These are phyloP conservation scores for Phytophthora pistaciae DNA, from an alignment of 352 stramenopile genomes.

Conservation along the genomic window DNA sequence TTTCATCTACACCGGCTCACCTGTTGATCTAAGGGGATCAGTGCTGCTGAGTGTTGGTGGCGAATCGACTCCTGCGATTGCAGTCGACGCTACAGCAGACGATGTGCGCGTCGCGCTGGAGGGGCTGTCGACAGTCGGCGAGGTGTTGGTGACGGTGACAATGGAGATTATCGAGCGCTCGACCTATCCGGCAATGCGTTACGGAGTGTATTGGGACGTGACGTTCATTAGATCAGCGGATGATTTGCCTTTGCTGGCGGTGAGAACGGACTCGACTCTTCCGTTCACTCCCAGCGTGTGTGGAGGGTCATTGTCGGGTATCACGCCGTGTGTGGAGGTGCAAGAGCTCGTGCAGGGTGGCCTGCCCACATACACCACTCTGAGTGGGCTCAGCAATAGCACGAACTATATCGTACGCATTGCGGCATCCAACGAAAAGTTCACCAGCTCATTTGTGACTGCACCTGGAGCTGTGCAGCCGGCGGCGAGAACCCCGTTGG, in stretches of 20 bases:
- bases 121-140: constrained; percentile 64
- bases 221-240: constrained; percentile 55
- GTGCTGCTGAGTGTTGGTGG: constrained; percentile 75
- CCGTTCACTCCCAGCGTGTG: constrained; percentile 57
- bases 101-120: constrained; percentile 69
- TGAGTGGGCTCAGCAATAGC: constrained; percentile 33
- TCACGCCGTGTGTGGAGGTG: constrained; percentile 60
- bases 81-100: constrained; percentile 48
- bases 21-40: constrained; percentile 61
- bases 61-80: constrained; percentile 59
- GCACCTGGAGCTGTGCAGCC: constrained; percentile 34
- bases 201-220: constrained; percentile 75
- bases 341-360: constrained; percentile 47
- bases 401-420: constrained; percentile 61
- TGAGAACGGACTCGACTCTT: constrained; percentile 37
- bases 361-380: constrained; percentile 27
- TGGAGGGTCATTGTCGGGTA: constrained; percentile 64
- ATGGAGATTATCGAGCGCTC: constrained; percentile 28
- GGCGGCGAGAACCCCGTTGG: constrained; percentile 35
- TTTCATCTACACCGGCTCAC: constrained; percentile 66
- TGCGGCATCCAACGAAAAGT: constrained; percentile 43
- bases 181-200: constrained; percentile 49
- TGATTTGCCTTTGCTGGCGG: constrained; percentile 56
- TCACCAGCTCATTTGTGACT: constrained; percentile 37
- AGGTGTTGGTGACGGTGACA: constrained; percentile 56